Evolutionary conservation across 2,329 filamentous ascomycete species (phyloP).

Genomic region (Hawksworthiomyces lignivorus): DNA sequence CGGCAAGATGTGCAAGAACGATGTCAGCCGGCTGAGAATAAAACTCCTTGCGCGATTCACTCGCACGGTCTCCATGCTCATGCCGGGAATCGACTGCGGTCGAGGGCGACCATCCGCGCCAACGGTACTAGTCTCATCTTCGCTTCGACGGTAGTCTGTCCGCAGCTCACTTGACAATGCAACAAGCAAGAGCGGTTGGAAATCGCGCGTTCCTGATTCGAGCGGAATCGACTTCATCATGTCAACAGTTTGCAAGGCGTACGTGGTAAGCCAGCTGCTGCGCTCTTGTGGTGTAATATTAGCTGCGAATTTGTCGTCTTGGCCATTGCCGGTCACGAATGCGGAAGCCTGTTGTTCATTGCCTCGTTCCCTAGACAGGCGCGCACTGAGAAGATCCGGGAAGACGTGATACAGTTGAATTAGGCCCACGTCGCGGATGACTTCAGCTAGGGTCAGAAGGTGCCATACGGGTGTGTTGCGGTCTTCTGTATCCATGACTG

Average conservation of each 20-base stretch:
- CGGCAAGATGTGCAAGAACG: slow-evolving; percentile 36
- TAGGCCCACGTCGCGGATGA: slow-evolving; percentile 43
- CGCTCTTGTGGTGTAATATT: slow-evolving; percentile 11
- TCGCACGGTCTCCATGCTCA: slow-evolving; percentile 30
- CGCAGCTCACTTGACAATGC: slow-evolving; percentile 44
- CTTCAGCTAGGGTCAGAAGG: slow-evolving; percentile 44
- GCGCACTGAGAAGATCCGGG: slow-evolving; percentile 38
- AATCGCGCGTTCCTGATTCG: slow-evolving; percentile 44
- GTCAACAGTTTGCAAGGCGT: slow-evolving; percentile 42
- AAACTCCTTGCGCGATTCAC: slow-evolving; percentile 38
- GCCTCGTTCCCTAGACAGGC: slow-evolving; percentile 25
- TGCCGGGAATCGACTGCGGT: no score
- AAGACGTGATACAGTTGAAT: slow-evolving; percentile 48
- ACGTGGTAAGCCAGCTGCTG: slow-evolving; percentile 39
- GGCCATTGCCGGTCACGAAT: slow-evolving; percentile 2
- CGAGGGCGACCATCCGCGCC: no score
- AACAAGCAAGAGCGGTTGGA: slow-evolving; percentile 45
- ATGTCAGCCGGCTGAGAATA: slow-evolving; percentile 37
- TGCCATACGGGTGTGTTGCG: slow-evolving; percentile 44
- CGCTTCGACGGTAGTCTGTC: no score
- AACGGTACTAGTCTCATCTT: no score
- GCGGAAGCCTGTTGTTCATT: slow-evolving; percentile 18
- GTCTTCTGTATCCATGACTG: slow-evolving; percentile 43
- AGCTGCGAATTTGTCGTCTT: slow-evolving; percentile 5
- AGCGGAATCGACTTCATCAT: slow-evolving; percentile 40